Evolutionary conservation across 345 rosid genomes (phyloP), one percentile per base, ranked within the genome.

Genomic region (Toxicodendron radicans): DNA sequence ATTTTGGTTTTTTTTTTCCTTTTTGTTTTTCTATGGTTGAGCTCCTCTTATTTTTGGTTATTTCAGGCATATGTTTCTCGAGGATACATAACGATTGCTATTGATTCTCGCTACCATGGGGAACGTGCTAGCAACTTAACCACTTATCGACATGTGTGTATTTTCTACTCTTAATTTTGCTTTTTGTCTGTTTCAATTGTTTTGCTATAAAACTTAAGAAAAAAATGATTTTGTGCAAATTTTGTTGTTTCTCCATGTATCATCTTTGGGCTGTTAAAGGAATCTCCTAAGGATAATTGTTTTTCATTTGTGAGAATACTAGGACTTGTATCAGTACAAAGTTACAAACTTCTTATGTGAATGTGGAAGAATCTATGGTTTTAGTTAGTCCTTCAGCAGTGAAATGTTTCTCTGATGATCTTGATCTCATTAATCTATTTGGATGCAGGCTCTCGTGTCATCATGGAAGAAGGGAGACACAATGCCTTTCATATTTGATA

Each of bases 41-140:
- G 46, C 33, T 60, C 32, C 23, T 43, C 24, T 72, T 6, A 54
- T 5, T 59, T 74, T 68, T 76, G 11, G 58, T 77, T 79, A 48
- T 33, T 73, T 63, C 59, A 92, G 97, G 93, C 94, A 41, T 95
- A 88, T 87, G 98, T 98, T 83, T 92, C 98, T 0, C 80, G 96
- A 32, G 98, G 91, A 52, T 95, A 95, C 75, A 81, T 95, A 65
- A 87, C 99, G 5, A 83, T 92, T 20, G 94, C 85, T 27, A 45
- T 92, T 4, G 99, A 95, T 86, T 92, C 99, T 80, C 92, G 98
- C 11, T 92, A 90, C 79, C 99, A 92, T 57, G 99, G 98, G 13
- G 98, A 92, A 76, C 95, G 95, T 1, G 94, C 99, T 51, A 46
- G 21, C 12, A 67, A 54, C 81, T 82, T 81, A 73, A 88, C 97